A percentile compares a stretch with the other conserved stretches of the same genome.
Conservation (phyloP, 805 yeast species). For the Starmera pachycereana region DNA sequence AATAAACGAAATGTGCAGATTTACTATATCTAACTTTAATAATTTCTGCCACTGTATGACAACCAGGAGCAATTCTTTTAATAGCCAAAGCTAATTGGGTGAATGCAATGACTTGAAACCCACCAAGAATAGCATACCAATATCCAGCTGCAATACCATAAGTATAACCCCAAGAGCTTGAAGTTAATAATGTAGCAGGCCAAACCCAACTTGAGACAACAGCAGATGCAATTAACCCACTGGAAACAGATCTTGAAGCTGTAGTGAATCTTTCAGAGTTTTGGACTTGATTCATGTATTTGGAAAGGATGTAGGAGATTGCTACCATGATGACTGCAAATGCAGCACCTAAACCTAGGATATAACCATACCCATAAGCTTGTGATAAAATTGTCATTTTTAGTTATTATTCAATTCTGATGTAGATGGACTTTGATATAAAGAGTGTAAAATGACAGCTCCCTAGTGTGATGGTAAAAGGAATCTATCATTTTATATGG, state of each 20-base stretch:
- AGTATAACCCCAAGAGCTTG: slow-evolving; percentile 29
- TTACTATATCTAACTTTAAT: slow-evolving; percentile 27
- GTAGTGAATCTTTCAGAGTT: slow-evolving; percentile 30
- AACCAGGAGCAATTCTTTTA: slow-evolving; percentile 30
- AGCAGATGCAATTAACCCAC: slow-evolving; percentile 34
- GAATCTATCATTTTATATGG: too few species aligned
- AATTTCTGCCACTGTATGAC: slow-evolving; percentile 31
- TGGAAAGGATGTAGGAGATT: slow-evolving; percentile 22
- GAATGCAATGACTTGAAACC: slow-evolving; percentile 28
- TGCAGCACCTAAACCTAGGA: slow-evolving; percentile 31
- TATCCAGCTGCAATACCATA: slow-evolving; percentile 24
- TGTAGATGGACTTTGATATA: background rate
- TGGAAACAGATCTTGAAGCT: slow-evolving; percentile 29
- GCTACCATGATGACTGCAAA: slow-evolving; percentile 27
- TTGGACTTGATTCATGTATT: slow-evolving; percentile 29
- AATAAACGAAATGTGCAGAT: slow-evolving; percentile 24
- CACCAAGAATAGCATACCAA: slow-evolving; percentile 22
- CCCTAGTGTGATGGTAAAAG: background rate
- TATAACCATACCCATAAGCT: slow-evolving; percentile 24
- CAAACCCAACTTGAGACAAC: slow-evolving; percentile 39
- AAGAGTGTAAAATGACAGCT: background rate
- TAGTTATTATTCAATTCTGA: background rate
- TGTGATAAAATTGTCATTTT: slow-evolving; percentile 5
- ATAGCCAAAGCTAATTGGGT: slow-evolving; percentile 28
- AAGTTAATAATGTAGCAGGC: slow-evolving; percentile 30